Conservation (phyloP, 2,329 filamentous ascomycete species). For the Neopestalotiopsis clavispora region DNA sequence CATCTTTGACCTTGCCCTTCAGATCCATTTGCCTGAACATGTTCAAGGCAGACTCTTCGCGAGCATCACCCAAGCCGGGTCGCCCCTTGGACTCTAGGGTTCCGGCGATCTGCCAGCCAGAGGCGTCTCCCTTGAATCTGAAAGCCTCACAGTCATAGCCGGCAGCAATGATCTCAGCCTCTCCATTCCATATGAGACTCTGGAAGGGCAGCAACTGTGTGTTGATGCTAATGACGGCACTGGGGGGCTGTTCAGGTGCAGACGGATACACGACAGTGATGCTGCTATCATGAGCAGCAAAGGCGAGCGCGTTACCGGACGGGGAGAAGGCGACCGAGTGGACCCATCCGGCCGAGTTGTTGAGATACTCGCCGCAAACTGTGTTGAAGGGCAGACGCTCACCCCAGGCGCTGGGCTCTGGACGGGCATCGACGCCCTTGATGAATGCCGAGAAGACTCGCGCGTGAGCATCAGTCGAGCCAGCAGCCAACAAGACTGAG, state of each 20-base stretch:
- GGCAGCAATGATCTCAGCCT: conserved; percentile 92
- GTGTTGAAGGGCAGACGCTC: conserved; percentile 97
- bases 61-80: conserved; percentile 62
- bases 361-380: conserved; percentile 94
- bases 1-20: conserved; percentile 89
- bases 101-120: conserved; percentile 83
- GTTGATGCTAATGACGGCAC: conserved; percentile 86
- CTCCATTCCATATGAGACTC: conserved; percentile 89
- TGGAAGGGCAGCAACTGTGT: conserved; percentile 92
- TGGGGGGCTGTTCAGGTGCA: conserved; percentile 86
- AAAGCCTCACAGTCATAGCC: conserved; percentile 92
- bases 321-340: conserved; percentile 94
- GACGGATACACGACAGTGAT: conserved; percentile 95
- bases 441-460: conserved; percentile 95
- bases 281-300: conserved; percentile 93
- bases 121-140: conserved; percentile 78
- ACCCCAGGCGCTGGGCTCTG: conserved; percentile 89
- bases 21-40: conserved; percentile 99
- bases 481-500: conserved; percentile 90
- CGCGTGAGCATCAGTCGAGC: conserved; percentile 96
- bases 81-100: conserved; percentile 77
- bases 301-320: conserved; percentile 89
- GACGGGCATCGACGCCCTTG: conserved; percentile 88
- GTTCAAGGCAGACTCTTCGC: conserved; percentile 92
- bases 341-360: conserved; percentile 96